Percentiles rank a stretch among this genome's conserved stretches.
Conservation (phyloP, 345 rosid species). For the Camelina hispida region DNA sequence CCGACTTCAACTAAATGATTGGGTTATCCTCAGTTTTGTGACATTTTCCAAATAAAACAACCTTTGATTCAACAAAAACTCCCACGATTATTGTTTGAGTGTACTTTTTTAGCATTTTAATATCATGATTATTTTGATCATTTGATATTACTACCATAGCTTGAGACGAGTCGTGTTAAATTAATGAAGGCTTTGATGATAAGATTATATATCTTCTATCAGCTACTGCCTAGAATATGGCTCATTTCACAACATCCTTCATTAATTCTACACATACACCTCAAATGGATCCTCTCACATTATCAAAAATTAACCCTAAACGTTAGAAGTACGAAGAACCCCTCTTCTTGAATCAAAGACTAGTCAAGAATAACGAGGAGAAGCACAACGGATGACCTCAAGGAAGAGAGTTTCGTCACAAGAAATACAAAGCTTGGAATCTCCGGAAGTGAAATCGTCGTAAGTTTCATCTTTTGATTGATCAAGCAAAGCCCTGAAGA, state of each 20-base stretch:
- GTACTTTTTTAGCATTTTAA: constrained; percentile 3
- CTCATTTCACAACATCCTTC: constrained; percentile 17
- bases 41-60: constrained; percentile 24
- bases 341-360: not conserved
- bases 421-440: constrained; percentile 75
- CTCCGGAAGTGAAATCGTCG: constrained; percentile 57
- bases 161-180: not conserved
- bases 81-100: constrained; percentile 22
- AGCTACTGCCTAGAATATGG: not conserved
- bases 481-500: constrained; percentile 76
- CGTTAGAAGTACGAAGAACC: not conserved
- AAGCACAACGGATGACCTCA: constrained; percentile 57
- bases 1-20: constrained; percentile 45
- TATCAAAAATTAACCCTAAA: not conserved
- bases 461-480: constrained; percentile 65
- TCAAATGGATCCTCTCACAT: constrained; percentile 1
- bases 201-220: not conserved
- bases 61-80: constrained; percentile 20
- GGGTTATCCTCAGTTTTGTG: constrained; percentile 35
- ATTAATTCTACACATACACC: constrained; percentile 15
- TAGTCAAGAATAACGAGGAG: constrained; percentile 27
- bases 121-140: not conserved
- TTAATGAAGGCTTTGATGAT: not conserved
- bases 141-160: constrained; percentile 1
- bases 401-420: constrained; percentile 78